phyloP scores from a whole-genome alignment of 2,329 filamentous ascomycete species.

The Fusarium sublunatum region DNA sequence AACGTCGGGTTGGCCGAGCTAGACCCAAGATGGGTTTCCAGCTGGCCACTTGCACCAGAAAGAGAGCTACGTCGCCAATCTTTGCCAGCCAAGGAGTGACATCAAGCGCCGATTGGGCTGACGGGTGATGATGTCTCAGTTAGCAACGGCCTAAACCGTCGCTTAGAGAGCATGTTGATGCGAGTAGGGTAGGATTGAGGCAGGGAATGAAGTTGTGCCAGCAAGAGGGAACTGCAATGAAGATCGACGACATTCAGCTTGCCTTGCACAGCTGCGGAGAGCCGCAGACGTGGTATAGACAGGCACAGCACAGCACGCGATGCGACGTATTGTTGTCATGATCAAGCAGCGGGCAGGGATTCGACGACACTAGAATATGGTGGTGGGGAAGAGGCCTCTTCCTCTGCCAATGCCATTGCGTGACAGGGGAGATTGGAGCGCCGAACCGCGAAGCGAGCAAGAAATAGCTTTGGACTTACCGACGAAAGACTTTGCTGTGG shows the following conservation, averaged over 20 bases:
- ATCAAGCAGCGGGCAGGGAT: constrained; percentile 31
- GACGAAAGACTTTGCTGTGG: constrained; percentile 64
- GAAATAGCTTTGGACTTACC: constrained; percentile 60
- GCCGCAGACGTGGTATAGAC: constrained; percentile 28
- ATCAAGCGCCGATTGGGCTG: constrained; percentile 33
- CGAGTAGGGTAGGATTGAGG: constrained; percentile 59
- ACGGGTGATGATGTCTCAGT: constrained; percentile 44
- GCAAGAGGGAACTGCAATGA: constrained; percentile 23
- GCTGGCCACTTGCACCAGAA: constrained; percentile 40
- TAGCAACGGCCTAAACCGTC: constrained; percentile 35
- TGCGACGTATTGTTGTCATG: constrained; percentile 22
- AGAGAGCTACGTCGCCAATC: constrained; percentile 38
- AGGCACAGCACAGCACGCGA: constrained; percentile 27
- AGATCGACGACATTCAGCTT: constrained; percentile 29
- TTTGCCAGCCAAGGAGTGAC: constrained; percentile 31
- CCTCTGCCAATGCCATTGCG: constrained; percentile 35
- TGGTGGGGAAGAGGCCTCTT: constrained; percentile 40
- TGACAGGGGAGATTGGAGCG: constrained; percentile 29
- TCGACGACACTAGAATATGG: constrained; percentile 26
- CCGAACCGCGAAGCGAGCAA: constrained; percentile 33
- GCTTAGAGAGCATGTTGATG: constrained; percentile 22
- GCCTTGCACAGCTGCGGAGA: constrained; percentile 29
- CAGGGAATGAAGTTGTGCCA: constrained; percentile 42
- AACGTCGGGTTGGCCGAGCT: constrained; percentile 27
- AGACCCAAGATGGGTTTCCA: constrained; percentile 37